These are phyloP conservation scores for Neonectria magnoliae DNA, from an alignment of 2,329 filamentous ascomycete species.

Conservation along the genomic window DNA sequence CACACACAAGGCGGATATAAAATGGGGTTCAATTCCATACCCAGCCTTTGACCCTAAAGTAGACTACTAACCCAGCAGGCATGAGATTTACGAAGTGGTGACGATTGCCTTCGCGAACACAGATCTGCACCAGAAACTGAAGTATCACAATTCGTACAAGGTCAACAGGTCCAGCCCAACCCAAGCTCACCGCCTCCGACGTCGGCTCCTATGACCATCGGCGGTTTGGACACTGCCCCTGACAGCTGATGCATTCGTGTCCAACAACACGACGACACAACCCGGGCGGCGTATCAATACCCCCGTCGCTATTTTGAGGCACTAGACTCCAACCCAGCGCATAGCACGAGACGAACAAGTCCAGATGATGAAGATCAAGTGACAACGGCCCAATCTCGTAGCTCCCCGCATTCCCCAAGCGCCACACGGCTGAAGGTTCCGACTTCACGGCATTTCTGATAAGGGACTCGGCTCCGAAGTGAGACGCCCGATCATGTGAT, in stretches of 20 bases:
- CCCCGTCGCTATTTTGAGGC: neutral
- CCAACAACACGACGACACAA: neutral
- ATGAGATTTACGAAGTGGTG: neutral
- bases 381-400: neutral
- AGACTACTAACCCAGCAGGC: neutral
- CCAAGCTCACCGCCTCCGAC: neutral
- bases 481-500: slow-evolving; percentile 17
- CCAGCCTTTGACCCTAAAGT: neutral
- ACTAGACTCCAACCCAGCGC: neutral
- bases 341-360: neutral
- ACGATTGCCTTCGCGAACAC: neutral
- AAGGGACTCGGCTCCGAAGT: neutral
- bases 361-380: neutral
- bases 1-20: neutral
- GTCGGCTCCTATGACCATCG: neutral
- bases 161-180: no score
- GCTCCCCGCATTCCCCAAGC: neutral
- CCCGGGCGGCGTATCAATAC: neutral
- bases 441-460: neutral
- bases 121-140: neutral
- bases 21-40: neutral
- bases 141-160: neutral
- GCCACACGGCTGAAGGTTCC: neutral
- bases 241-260: neutral
- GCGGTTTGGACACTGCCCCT: no score